Base-by-base conservation (phyloP, 225 moss, liverwort and hornwort species). In the Sphagnum contortum region DNA sequence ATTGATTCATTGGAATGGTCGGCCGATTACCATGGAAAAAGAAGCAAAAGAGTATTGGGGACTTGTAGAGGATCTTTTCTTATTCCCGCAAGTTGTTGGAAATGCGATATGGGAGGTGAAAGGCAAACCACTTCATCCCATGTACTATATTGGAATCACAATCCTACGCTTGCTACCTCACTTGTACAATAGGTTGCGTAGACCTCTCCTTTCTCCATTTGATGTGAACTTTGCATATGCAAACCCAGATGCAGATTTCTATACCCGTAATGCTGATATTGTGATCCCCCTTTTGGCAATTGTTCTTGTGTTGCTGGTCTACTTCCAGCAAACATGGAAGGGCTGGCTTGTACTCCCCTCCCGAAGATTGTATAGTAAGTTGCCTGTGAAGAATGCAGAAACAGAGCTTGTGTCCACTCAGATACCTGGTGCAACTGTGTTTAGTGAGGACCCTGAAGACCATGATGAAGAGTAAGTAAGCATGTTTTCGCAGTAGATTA, bases 241-340 rank as follows among this genome's bases (percentile, higher is more conserved):
- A 58, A 69, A 84, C 63, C 84, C 80, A 49, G 71, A 10, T 13
- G 77, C 68, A 65, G 84, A 84, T 63, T 84, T 84, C 64, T 84
- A 80, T 73, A 72, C 80, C 3, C 53, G 66, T 70, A 62, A 70
- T 6, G 80, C 77, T 48, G 75, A 84, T 63, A 66, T 78, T 44
- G 61, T 84, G 66, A 84, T 84, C 12, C 84, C 84, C 4, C 45
- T 48, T 61, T 59, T 84, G 5, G 77, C 80, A 44, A 58, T 78
- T 47, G 11, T 74, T 44, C 75, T 84, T 57, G 80, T 75, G 48
- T 9, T 84, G 60, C 29, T 80, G 59, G 77, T 84, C 2, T 78
- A 61, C 68, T 57, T 75, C 48, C 84, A 84, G 60, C 84, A 84
- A 60, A 77, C 77, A 62, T 84, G 77, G 79, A 79, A 83, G 46